These are phyloP conservation scores for Lasiodiplodia sp. DNA, from an alignment of 2,329 filamentous ascomycete species.

Conservation along the genomic window DNA sequence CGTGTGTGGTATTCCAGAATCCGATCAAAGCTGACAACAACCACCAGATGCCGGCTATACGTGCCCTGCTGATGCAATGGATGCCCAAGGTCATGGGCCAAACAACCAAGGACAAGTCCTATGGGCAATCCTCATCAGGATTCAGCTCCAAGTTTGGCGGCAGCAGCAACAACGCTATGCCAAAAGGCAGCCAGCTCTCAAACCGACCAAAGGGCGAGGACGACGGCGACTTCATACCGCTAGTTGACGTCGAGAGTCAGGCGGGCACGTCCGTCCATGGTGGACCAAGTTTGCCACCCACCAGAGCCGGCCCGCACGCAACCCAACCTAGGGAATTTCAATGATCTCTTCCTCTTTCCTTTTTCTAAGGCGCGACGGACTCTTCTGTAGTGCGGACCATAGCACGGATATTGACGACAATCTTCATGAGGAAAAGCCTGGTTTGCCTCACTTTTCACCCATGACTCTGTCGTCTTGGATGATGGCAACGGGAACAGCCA, in stretches of 20 bases:
- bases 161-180: not conserved
- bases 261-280: constrained; percentile 15
- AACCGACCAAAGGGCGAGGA: constrained; percentile 12
- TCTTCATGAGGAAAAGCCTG: constrained; percentile 8
- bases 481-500: not conserved
- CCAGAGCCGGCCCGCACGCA: constrained; percentile 17
- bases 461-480: constrained; percentile 19
- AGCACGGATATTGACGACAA: not conserved
- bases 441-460: constrained; percentile 12
- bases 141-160: not conserved
- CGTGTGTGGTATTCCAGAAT: too few relatives aligned
- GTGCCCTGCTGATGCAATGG: constrained; percentile 15
- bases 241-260: constrained; percentile 28
- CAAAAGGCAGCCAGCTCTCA: constrained; percentile 16
- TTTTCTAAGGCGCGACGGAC: constrained; percentile 4
- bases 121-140: not conserved
- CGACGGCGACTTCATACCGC: constrained; percentile 23
- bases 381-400: not conserved
- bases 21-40: not conserved
- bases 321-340: not conserved
- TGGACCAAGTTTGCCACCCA: constrained; percentile 12
- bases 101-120: constrained; percentile 11
- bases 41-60: constrained; percentile 18
- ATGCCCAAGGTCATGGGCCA: constrained; percentile 28
- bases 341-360: not conserved